Evolutionary conservation across 768 basidiomycete genomes (phyloP).

Genomic region (Boletus reticuloceps): DNA sequence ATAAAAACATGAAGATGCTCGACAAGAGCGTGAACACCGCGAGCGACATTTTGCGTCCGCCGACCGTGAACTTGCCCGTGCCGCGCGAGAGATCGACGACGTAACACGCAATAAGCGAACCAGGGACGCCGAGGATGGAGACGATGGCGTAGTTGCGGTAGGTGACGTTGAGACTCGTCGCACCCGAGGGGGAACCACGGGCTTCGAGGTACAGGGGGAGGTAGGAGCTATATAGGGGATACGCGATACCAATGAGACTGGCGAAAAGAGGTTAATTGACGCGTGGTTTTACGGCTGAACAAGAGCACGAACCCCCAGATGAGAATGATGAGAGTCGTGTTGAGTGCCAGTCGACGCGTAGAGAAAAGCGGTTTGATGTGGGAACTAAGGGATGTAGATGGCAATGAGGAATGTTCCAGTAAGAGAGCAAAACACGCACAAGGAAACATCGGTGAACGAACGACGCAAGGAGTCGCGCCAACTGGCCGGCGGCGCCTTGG

Average conservation of each 20-base stretch:
- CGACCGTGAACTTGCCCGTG: slow-evolving; percentile 24
- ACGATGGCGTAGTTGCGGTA: slow-evolving; percentile 52
- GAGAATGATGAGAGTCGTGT: slow-evolving; percentile 46
- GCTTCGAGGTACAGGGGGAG: slow-evolving; percentile 46
- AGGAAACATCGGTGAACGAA: slow-evolving; percentile 38
- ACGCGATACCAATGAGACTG: slow-evolving; percentile 51
- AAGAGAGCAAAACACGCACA: slow-evolving; percentile 28
- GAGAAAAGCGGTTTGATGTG: slow-evolving; percentile 51
- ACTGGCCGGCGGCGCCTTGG: slow-evolving; percentile 8
- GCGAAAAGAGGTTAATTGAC: neutral
- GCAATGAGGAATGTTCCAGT: neutral
- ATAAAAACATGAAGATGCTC: slow-evolving; percentile 38
- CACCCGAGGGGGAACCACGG: slow-evolving; percentile 26
- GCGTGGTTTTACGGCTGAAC: neutral
- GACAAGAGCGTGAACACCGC: slow-evolving; percentile 44
- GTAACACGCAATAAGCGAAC: slow-evolving; percentile 37
- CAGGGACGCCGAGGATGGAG: slow-evolving; percentile 41
- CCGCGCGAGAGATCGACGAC: slow-evolving; percentile 44
- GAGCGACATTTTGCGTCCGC: slow-evolving; percentile 47
- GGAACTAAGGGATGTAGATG: slow-evolving; percentile 22
- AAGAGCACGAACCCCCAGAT: slow-evolving; percentile 45
- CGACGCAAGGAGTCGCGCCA: slow-evolving; percentile 27
- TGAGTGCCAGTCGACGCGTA: slow-evolving; percentile 40
- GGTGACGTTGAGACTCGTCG: slow-evolving; percentile 28
- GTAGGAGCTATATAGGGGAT: slow-evolving; percentile 52